A percentile compares a stretch with the other conserved stretches of the same genome.
These are phyloP conservation scores for Ogataea thermomethanolica DNA, from an alignment of 805 yeast genomes.

Conservation along the genomic window DNA sequence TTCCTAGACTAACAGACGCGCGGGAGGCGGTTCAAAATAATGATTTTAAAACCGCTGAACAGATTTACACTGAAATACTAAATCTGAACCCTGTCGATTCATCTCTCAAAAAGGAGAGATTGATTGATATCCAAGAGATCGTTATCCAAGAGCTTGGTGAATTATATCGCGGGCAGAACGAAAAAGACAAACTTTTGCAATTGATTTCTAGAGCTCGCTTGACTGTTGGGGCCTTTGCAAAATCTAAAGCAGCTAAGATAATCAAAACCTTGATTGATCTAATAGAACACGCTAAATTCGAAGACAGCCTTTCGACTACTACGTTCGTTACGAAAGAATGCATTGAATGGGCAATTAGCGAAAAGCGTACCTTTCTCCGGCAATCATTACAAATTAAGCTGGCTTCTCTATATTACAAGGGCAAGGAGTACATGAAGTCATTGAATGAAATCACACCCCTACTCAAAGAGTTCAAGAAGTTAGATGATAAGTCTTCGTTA, in stretches of 20 bases:
- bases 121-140: conserved; percentile 55
- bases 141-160: conserved; percentile 76
- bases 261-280: conserved; percentile 77
- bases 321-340: conserved; percentile 71
- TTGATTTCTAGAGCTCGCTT: conserved; percentile 67
- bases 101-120: conserved; percentile 33
- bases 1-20: conserved; percentile 51
- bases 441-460: conserved; percentile 67
- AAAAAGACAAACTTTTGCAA: conserved; percentile 49
- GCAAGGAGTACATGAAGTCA: conserved; percentile 62
- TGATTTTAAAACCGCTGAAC: conserved; percentile 56
- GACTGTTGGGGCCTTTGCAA: conserved; percentile 73
- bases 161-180: conserved; percentile 51
- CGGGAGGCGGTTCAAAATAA: conserved; percentile 50
- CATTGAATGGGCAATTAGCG: conserved; percentile 81
- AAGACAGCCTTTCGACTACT: conserved; percentile 60
- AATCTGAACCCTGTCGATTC: conserved; percentile 16
- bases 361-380: conserved; percentile 82
- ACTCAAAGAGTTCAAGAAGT: conserved; percentile 80
- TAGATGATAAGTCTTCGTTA: conserved; percentile 92
- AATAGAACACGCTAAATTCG: conserved; percentile 54
- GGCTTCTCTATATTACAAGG: conserved; percentile 68
- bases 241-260: conserved; percentile 92
- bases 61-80: conserved; percentile 51
- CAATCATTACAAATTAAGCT: conserved; percentile 85